Conservation (phyloP, 176 grass and related monocot genomes). For the Eremochloa ophiuroides region DNA sequence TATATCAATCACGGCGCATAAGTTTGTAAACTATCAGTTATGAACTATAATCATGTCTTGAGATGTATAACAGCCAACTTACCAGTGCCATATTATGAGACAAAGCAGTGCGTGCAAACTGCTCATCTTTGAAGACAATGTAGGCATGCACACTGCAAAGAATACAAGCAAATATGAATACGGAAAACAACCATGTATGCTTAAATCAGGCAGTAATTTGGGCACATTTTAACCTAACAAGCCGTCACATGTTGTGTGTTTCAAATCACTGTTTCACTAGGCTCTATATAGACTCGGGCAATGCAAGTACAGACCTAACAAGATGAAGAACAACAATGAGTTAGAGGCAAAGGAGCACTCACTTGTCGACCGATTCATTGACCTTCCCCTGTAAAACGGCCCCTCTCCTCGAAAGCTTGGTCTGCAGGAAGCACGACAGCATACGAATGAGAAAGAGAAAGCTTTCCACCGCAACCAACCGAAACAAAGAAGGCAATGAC, state of each 20-base stretch:
- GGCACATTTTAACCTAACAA: background rate
- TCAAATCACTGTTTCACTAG: background rate
- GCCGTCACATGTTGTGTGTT: background rate
- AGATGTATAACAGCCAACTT: background rate
- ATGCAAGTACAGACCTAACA: background rate
- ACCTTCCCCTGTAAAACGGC: conserved; percentile 68
- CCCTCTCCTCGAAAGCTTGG: conserved; percentile 70
- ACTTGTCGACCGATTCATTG: conserved; percentile 71
- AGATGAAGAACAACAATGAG: background rate
- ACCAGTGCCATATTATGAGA: conserved; percentile 91
- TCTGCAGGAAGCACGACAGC: conserved; percentile 43
- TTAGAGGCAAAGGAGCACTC: background rate
- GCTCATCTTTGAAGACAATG: conserved; percentile 90
- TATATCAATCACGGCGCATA: background rate
- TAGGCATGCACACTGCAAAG: conserved; percentile 92
- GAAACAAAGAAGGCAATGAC: background rate
- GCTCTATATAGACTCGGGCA: background rate
- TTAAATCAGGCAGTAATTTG: background rate
- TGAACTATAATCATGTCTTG: background rate
- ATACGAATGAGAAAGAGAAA: background rate
- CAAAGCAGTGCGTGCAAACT: conserved; percentile 51
- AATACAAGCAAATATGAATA: background rate
- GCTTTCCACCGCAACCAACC: background rate
- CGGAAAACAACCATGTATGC: background rate
- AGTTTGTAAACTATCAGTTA: background rate